Evolutionary conservation across 768 basidiomycete genomes (phyloP).

Genomic region (Boletus patriciae): DNA sequence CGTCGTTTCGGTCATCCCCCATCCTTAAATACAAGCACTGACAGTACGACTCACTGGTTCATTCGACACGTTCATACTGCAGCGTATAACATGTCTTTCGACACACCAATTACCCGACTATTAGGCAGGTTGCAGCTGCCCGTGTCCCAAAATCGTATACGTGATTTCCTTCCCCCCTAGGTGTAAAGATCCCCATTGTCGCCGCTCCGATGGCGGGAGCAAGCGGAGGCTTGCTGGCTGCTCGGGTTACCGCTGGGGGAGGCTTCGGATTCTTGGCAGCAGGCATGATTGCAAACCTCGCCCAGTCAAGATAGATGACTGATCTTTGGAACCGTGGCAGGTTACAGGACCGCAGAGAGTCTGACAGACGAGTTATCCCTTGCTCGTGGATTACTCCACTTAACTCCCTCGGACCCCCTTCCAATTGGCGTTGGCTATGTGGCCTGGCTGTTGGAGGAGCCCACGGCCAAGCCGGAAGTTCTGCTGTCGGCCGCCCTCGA

Average conservation of each 20-base stretch:
- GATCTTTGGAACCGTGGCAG: constrained; percentile 32
- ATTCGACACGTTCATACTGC: neutral
- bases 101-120: constrained; percentile 49
- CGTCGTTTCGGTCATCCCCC: neutral
- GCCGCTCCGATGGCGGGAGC: constrained; percentile 72
- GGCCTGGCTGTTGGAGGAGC: constrained; percentile 65
- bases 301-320: neutral
- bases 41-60: neutral
- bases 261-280: constrained; percentile 76
- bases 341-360: constrained; percentile 45
- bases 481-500: constrained; percentile 53
- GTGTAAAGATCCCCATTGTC: constrained; percentile 58
- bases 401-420: constrained; percentile 34
- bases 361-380: constrained; percentile 52
- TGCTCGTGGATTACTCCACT: constrained; percentile 47
- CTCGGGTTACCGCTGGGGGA: constrained; percentile 63
- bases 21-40: neutral
- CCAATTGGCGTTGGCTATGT: constrained; percentile 78
- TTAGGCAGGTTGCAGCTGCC: constrained; percentile 41
- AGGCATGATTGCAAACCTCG: constrained; percentile 38
- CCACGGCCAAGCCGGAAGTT: constrained; percentile 38
- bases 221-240: constrained; percentile 60
- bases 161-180: constrained; percentile 33
- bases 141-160: neutral
- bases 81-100: constrained; percentile 14